A percentile compares a stretch with the other conserved stretches of the same genome.
Evolutionary conservation across 345 rosid species (phyloP).

Genomic region (Viola odorata): DNA sequence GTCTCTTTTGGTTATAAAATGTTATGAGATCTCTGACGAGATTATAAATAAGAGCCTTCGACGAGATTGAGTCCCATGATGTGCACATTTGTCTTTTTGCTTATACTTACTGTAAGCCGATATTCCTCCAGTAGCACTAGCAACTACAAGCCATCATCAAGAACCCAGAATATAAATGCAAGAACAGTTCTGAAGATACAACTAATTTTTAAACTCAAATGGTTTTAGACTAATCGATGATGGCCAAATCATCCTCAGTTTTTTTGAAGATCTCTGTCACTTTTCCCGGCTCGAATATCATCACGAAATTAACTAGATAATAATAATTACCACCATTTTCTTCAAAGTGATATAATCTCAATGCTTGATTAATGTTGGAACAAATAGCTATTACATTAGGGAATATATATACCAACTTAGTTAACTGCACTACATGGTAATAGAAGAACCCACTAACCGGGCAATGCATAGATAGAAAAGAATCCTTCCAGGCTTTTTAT

Average conservation of each 20-base stretch:
- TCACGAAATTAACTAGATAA: constrained; percentile 79
- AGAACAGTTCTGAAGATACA: constrained; percentile 1
- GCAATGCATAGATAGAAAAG: constrained; percentile 87
- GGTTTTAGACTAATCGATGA: constrained; percentile 59
- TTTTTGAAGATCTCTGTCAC: constrained; percentile 89
- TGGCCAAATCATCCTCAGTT: constrained; percentile 92
- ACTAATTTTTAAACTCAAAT: background rate
- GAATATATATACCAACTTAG: too few relatives aligned
- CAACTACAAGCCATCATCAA: constrained; percentile 44
- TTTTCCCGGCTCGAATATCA: constrained; percentile 76
- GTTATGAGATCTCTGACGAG: too few relatives aligned
- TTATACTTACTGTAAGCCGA: constrained; percentile 69
- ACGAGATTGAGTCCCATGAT: constrained; percentile 81
- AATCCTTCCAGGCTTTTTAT: constrained; percentile 93
- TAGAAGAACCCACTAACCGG: constrained; percentile 86
- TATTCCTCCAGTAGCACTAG: constrained; percentile 63
- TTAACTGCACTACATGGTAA: too few relatives aligned
- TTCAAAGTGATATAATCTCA: too few relatives aligned
- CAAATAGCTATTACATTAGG: too few relatives aligned
- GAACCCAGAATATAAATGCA: constrained; percentile 9
- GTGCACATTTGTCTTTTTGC: constrained; percentile 67
- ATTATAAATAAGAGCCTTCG: too few relatives aligned
- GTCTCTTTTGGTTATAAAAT: too few relatives aligned
- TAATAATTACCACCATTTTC: background rate
- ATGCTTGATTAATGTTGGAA: too few relatives aligned